These are phyloP conservation scores for Mycena floridula DNA, from an alignment of 768 basidiomycete genomes.

Conservation along the genomic window DNA sequence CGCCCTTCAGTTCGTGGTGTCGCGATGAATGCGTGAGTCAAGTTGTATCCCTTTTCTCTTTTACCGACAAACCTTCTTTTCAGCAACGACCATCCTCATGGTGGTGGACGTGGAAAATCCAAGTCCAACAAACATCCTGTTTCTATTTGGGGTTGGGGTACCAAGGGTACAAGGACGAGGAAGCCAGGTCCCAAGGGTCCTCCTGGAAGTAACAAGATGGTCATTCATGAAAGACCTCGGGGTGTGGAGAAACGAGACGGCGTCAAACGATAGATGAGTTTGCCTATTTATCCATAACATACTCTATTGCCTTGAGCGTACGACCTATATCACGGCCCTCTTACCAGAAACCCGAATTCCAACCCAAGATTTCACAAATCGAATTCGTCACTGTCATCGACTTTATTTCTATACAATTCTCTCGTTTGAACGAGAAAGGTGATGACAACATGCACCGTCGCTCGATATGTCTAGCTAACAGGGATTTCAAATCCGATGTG, in stretches of 20 bases:
- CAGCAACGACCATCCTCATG: constrained; percentile 89
- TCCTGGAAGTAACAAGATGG: constrained; percentile 87
- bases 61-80: neutral
- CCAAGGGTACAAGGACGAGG: constrained; percentile 89
- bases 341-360: no score
- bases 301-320: no score
- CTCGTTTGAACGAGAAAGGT: no score
- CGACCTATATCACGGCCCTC: no score
- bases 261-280: no score
- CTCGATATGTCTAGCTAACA: no score
- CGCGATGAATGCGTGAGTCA: constrained; percentile 89
- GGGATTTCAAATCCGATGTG: no score
- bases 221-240: constrained; percentile 78
- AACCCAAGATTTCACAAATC: no score
- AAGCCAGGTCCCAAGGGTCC: constrained; percentile 89
- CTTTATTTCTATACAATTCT: no score
- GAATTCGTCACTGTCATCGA: no score
- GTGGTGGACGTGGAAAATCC: constrained; percentile 96
- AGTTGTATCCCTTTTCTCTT: constrained; percentile 1
- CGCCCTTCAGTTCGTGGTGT: constrained; percentile 88
- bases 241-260: neutral
- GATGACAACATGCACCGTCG: no score
- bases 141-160: constrained; percentile 89
- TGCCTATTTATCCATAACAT: no score
- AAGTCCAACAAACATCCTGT: constrained; percentile 95